These are phyloP conservation scores for Penicillium dipodomyicola DNA, from an alignment of 495 filamentous ascomycete species.

Conservation along the genomic window DNA sequence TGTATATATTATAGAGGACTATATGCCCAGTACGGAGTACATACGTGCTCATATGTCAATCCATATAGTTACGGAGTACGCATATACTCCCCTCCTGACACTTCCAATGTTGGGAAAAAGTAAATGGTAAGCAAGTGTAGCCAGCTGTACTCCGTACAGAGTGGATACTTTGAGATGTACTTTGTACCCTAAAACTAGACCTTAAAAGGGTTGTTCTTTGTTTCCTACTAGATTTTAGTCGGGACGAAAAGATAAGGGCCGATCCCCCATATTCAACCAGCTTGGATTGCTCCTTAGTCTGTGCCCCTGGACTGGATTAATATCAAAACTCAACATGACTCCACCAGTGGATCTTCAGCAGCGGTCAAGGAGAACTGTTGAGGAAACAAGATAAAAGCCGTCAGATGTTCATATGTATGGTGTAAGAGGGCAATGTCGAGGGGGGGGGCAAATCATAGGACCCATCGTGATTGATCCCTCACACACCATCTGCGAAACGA, in stretches of 20 bases:
- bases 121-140: neutral
- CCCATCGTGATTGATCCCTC: conserved; percentile 9
- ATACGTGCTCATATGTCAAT: neutral
- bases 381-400: neutral
- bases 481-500: conserved; percentile 6
- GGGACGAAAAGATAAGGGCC: conserved; percentile 9
- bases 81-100: neutral
- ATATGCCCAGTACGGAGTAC: neutral
- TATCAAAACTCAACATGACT: conserved; percentile 11
- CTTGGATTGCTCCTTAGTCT: conserved; percentile 29
- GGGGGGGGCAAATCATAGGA: conserved; percentile 7
- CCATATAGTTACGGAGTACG: neutral
- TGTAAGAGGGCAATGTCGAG: conserved; percentile 1
- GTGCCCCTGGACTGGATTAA: conserved; percentile 23
- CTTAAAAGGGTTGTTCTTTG: neutral
- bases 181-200: conserved; percentile 5
- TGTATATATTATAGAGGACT: neutral
- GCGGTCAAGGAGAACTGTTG: conserved; percentile 12
- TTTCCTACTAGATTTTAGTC: conserved; percentile 6
- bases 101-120: neutral
- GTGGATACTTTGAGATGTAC: neutral
- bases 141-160: neutral
- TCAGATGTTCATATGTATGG: conserved; percentile 8
- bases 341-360: conserved; percentile 18
- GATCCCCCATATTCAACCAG: conserved; percentile 22